Evolutionary conservation across 2,329 filamentous ascomycete genomes (phyloP).

Genomic region (Cordyceps tenuipes): DNA sequence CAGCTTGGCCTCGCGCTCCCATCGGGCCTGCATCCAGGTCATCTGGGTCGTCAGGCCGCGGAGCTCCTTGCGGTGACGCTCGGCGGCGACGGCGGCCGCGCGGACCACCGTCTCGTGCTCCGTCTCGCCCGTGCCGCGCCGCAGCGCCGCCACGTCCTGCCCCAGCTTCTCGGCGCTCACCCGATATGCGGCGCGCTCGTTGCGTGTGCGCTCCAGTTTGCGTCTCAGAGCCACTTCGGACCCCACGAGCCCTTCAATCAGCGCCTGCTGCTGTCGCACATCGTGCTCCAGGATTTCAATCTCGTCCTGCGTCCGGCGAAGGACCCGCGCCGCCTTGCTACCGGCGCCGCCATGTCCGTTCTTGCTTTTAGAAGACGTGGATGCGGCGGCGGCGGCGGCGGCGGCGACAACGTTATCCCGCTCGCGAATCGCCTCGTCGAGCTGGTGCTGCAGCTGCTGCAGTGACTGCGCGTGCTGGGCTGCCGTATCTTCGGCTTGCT

Average conservation of each 20-base stretch:
- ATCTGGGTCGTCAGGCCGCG: constrained; percentile 83
- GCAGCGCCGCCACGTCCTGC: constrained; percentile 30
- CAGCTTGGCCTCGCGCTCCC: constrained; percentile 71
- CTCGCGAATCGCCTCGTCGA: constrained; percentile 43
- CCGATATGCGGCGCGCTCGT: constrained; percentile 52
- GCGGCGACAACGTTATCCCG: constrained; percentile 27
- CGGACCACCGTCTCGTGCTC: constrained; percentile 52
- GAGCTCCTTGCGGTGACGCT: constrained; percentile 65
- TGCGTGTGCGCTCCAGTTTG: constrained; percentile 62
- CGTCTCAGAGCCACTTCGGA: constrained; percentile 53
- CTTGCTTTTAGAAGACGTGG: constrained; percentile 12
- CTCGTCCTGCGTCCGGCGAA: constrained; percentile 56
- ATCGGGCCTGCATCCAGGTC: constrained; percentile 76
- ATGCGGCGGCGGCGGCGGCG: constrained; percentile 14
- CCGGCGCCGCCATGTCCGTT: constrained; percentile 23
- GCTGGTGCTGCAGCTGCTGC: constrained; percentile 37
- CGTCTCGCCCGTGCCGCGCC: constrained; percentile 30
- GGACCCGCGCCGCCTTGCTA: constrained; percentile 47
- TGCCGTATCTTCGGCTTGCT: constrained; percentile 40
- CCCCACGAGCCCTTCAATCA: constrained; percentile 47
- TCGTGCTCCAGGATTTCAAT: constrained; percentile 64
- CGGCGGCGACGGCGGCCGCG: constrained; percentile 54
- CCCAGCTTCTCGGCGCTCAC: constrained; percentile 47
- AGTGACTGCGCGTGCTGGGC: constrained; percentile 35
- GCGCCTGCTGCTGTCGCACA: constrained; percentile 59